Evolutionary conservation across 345 rosid genomes (phyloP).

Genomic region (Eucalyptus urophylla): DNA sequence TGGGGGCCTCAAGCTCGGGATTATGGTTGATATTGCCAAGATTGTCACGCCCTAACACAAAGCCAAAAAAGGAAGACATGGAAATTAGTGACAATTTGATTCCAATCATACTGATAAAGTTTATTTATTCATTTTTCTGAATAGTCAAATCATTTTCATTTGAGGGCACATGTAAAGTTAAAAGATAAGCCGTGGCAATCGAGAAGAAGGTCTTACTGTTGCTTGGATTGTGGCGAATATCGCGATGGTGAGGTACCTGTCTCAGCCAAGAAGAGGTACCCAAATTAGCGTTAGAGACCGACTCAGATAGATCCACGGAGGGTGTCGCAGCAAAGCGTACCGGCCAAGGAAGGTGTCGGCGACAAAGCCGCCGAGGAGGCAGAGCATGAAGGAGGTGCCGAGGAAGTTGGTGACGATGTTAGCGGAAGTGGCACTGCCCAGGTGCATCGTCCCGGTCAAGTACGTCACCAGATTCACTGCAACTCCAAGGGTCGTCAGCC

Average conservation of each 20-base stretch:
- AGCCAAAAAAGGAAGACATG: background rate
- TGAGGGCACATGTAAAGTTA: background rate
- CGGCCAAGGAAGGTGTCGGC: conserved; percentile 99
- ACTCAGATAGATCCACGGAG: background rate
- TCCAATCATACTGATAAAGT: background rate
- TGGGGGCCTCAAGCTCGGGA: conserved; percentile 81
- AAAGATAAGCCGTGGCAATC: background rate
- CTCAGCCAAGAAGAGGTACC: background rate
- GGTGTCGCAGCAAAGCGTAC: conserved; percentile 2
- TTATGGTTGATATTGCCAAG: conserved; percentile 61
- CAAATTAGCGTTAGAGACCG: background rate
- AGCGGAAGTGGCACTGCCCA: conserved; percentile 80
- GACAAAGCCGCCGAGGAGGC: conserved; percentile 84
- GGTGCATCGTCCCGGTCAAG: conserved; percentile 82
- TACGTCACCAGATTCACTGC: conserved; percentile 93
- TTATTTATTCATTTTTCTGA: background rate
- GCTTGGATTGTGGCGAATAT: conserved; percentile 8
- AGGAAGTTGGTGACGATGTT: conserved; percentile 85
- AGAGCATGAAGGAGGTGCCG: conserved; percentile 94
- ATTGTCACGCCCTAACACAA: conserved; percentile 54
- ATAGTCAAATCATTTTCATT: background rate
- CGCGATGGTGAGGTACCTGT: conserved; percentile 7
- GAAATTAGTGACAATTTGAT: background rate
- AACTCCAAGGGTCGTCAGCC: conserved; percentile 88
- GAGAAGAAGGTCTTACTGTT: background rate